phyloP scores from a whole-genome alignment of 305 asterid species.

The Coffea humblotiana region DNA sequence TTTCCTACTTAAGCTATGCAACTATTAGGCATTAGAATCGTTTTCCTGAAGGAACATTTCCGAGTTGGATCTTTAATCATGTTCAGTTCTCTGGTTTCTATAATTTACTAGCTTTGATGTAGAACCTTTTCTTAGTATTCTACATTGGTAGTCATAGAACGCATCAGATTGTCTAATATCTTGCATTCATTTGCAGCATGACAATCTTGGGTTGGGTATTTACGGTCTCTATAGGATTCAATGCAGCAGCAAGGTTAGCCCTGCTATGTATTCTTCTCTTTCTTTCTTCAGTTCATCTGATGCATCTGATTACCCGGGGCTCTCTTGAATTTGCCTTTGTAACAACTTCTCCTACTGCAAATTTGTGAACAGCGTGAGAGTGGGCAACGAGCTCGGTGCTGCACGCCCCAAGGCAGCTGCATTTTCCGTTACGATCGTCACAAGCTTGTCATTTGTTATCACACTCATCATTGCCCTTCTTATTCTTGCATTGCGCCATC shows the following conservation, averaged over 20 bases:
- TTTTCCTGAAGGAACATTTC: neutral
- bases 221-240: constrained; percentile 38
- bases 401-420: constrained; percentile 35
- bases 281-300: neutral
- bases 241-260: constrained; percentile 39
- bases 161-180: no score
- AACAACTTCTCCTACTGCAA: neutral
- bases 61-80: neutral
- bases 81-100: neutral
- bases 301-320: neutral
- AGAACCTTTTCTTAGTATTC: neutral
- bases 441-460: constrained; percentile 19
- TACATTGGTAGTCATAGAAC: neutral
- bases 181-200: constrained; percentile 22
- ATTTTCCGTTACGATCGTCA: constrained; percentile 28
- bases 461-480: constrained; percentile 19
- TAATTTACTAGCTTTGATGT: neutral
- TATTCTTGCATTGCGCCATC: constrained; percentile 22
- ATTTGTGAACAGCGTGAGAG: constrained; percentile 30
- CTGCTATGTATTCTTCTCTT: neutral
- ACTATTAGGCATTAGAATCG: neutral
- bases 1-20: neutral
- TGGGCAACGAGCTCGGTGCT: constrained; percentile 36
- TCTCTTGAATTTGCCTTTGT: neutral
- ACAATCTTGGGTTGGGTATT: constrained; percentile 34